Evolutionary conservation across 1,284 basidiomycete genomes (phyloP).

Genomic region (Cerrena zonata): DNA sequence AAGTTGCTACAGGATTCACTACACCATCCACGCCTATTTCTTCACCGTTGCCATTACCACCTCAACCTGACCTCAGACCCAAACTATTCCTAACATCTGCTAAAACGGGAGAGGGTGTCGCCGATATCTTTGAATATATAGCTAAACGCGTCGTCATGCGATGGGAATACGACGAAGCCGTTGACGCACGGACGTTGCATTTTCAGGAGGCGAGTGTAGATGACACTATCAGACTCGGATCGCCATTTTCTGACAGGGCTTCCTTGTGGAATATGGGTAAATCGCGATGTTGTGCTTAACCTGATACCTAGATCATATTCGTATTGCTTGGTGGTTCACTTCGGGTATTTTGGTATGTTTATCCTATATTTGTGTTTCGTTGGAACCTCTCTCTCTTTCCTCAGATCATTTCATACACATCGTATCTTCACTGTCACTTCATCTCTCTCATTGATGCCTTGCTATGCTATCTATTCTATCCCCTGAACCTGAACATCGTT

Average conservation of each 20-base stretch:
- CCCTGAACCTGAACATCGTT: no score
- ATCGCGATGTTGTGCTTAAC: slow-evolving; percentile 20
- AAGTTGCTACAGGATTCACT: slow-evolving; percentile 17
- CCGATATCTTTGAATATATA: slow-evolving; percentile 65
- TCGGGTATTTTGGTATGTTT: no score
- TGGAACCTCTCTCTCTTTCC: no score
- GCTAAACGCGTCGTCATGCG: slow-evolving; percentile 49
- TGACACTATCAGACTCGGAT: slow-evolving; percentile 17
- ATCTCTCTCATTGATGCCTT: no score
- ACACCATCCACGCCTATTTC: slow-evolving; percentile 21
- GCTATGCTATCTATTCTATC: no score
- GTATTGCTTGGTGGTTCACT: no score
- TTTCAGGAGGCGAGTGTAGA: slow-evolving; percentile 20
- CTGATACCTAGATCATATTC: no score
- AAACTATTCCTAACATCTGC: slow-evolving; percentile 68
- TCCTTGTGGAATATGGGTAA: slow-evolving; percentile 1
- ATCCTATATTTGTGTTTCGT: no score
- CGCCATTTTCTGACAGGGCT: neutral
- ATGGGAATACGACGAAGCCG: slow-evolving; percentile 59
- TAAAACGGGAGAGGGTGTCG: slow-evolving; percentile 66
- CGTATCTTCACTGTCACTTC: no score
- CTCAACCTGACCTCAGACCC: slow-evolving; percentile 44
- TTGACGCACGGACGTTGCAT: slow-evolving; percentile 29
- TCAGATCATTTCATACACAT: no score
- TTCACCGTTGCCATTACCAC: slow-evolving; percentile 20